Conservation (phyloP, 805 yeast genomes). For the Wickerhamomyces sydowiorum region DNA sequence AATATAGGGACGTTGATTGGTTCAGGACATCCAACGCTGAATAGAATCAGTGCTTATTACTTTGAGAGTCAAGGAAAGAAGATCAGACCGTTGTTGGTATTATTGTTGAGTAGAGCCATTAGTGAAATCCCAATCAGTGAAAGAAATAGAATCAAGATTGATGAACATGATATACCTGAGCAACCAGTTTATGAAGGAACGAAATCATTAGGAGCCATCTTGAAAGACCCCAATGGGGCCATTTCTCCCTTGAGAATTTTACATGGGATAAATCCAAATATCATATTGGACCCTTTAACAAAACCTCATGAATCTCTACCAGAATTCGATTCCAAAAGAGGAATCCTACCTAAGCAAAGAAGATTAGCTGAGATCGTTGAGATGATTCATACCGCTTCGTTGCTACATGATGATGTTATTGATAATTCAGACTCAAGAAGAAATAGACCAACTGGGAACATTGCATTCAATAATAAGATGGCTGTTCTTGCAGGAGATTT, state of each 20-base stretch:
- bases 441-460: slow-evolving; percentile 86
- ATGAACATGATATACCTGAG: slow-evolving; percentile 56
- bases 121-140: slow-evolving; percentile 64
- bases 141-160: slow-evolving; percentile 60
- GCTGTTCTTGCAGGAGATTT: slow-evolving; percentile 97
- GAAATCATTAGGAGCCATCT: slow-evolving; percentile 46
- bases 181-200: slow-evolving; percentile 60
- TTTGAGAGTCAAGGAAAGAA: slow-evolving; percentile 96
- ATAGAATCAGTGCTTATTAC: slow-evolving; percentile 89
- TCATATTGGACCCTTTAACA: slow-evolving; percentile 76
- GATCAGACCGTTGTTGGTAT: slow-evolving; percentile 85
- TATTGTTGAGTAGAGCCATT: slow-evolving; percentile 76
- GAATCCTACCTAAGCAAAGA: slow-evolving; percentile 91
- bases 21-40: slow-evolving; percentile 88
- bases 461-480: slow-evolving; percentile 95
- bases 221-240: slow-evolving; percentile 43
- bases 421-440: slow-evolving; percentile 85
- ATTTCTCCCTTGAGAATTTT: slow-evolving; percentile 78
- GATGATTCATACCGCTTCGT: slow-evolving; percentile 95
- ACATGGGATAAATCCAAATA: slow-evolving; percentile 86
- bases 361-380: slow-evolving; percentile 96
- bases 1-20: slow-evolving; percentile 86
- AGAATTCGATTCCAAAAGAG: slow-evolving; percentile 49
- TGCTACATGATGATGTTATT: slow-evolving; percentile 95
- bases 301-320: slow-evolving; percentile 74